These are phyloP conservation scores for Penicillium sp. DNA, from an alignment of 2,329 filamentous ascomycete genomes.

Conservation along the genomic window DNA sequence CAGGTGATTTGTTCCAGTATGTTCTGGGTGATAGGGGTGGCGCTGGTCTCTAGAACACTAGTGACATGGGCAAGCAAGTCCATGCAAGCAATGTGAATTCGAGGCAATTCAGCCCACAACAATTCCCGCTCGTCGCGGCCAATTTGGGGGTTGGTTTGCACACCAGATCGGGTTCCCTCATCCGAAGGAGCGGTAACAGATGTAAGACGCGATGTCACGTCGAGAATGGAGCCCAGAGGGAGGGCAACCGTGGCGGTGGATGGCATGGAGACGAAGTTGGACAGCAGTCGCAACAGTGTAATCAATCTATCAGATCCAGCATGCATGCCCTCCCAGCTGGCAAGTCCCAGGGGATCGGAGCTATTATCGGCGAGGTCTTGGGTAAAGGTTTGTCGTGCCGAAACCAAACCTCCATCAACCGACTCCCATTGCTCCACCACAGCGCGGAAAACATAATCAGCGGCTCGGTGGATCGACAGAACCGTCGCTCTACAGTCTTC, in stretches of 20 bases:
- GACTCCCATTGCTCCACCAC: conserved; percentile 82
- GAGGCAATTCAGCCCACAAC: conserved; percentile 71
- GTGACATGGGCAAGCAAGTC: conserved; percentile 60
- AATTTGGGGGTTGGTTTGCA: conserved; percentile 71
- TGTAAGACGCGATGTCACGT: conserved; percentile 69
- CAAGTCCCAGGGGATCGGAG: conserved; percentile 53
- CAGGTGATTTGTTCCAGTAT: conserved; percentile 71
- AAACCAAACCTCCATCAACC: conserved; percentile 45
- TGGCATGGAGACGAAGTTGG: conserved; percentile 61
- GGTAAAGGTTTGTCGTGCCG: conserved; percentile 38
- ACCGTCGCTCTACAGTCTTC: conserved; percentile 64
- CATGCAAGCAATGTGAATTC: conserved; percentile 72
- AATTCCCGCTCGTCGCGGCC: conserved; percentile 78
- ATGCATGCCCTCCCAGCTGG: conserved; percentile 71
- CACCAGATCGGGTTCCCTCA: conserved; percentile 46
- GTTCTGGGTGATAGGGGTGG: conserved; percentile 61
- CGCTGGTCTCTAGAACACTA: conserved; percentile 58
- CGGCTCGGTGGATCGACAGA: conserved; percentile 66
- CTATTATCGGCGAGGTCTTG: conserved; percentile 39
- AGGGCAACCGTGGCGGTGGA: conserved; percentile 67
- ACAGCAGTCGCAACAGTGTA: conserved; percentile 65
- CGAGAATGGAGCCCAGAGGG: conserved; percentile 66
- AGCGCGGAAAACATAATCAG: conserved; percentile 75
- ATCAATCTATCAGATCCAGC: conserved; percentile 70
- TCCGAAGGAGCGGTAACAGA: conserved; percentile 59